phyloP scores from a whole-genome alignment of 805 yeast genomes.

The Cyberlindnera maclurae region DNA sequence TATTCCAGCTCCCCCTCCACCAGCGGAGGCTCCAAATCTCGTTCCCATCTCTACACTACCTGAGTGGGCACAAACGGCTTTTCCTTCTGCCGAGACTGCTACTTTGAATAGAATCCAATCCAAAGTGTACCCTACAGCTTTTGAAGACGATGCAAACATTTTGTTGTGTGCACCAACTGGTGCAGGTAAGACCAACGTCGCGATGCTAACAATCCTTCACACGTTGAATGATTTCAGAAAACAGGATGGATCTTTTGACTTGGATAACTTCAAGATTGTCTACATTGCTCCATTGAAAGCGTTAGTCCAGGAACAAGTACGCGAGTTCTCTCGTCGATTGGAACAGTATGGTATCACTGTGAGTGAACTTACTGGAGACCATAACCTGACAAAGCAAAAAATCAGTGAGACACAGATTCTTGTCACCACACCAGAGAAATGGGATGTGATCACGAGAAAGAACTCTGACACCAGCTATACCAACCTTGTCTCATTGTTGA shows the following conservation, averaged over 20 bases:
- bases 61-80: slow-evolving; percentile 73
- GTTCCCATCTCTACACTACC: slow-evolving; percentile 64
- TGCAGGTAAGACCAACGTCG: slow-evolving; percentile 97
- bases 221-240: slow-evolving; percentile 48
- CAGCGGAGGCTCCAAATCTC: slow-evolving; percentile 33
- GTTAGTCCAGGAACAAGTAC: slow-evolving; percentile 87
- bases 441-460: slow-evolving; percentile 94
- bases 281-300: slow-evolving; percentile 94
- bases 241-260: slow-evolving; percentile 40
- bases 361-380: slow-evolving; percentile 87
- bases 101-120: slow-evolving; percentile 81
- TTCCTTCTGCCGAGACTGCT: slow-evolving; percentile 58
- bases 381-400: slow-evolving; percentile 67
- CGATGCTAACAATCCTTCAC: slow-evolving; percentile 72
- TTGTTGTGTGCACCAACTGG: slow-evolving; percentile 97
- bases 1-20: slow-evolving; percentile 75
- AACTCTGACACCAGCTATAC: slow-evolving; percentile 58
- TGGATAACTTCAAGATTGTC: slow-evolving; percentile 64
- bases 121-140: slow-evolving; percentile 72
- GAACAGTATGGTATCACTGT: slow-evolving; percentile 60
- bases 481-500: slow-evolving; percentile 57
- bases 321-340: slow-evolving; percentile 73
- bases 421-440: slow-evolving; percentile 94
- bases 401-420: slow-evolving; percentile 72
- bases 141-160: slow-evolving; percentile 60